These are phyloP conservation scores for Juncus effusus DNA, from an alignment of 176 grass and related monocot genomes.

Conservation along the genomic window DNA sequence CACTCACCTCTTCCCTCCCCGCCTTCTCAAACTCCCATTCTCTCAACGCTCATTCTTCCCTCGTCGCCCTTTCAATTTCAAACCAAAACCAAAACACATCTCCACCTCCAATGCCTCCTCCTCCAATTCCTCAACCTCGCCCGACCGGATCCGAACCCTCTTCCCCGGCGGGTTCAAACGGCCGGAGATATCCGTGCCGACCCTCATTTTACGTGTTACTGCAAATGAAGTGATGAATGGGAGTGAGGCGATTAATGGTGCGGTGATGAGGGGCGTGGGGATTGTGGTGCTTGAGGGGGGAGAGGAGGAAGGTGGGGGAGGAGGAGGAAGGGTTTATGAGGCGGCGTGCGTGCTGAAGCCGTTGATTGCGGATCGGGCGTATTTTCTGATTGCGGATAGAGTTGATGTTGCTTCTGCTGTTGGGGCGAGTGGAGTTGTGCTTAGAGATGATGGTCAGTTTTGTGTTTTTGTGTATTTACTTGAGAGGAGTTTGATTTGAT, in stretches of 20 bases:
- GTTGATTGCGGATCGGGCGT: slow-evolving; percentile 56
- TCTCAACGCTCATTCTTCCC: slow-evolving; percentile 14
- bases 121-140: slow-evolving; percentile 16
- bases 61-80: slow-evolving; percentile 1
- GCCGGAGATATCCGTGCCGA: slow-evolving; percentile 67
- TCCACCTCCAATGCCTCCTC: slow-evolving; percentile 23
- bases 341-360: slow-evolving; percentile 78
- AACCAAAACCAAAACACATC: neutral
- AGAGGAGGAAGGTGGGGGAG: slow-evolving; percentile 26
- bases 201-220: slow-evolving; percentile 55
- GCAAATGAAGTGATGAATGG: slow-evolving; percentile 45
- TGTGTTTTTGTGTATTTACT: neutral
- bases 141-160: slow-evolving; percentile 56
- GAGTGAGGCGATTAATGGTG: slow-evolving; percentile 37
- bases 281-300: slow-evolving; percentile 79
- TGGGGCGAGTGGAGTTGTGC: slow-evolving; percentile 82
- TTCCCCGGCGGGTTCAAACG: slow-evolving; percentile 96
- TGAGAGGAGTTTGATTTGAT: slow-evolving; percentile 13
- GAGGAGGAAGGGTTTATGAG: slow-evolving; percentile 71
- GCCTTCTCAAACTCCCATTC: slow-evolving; percentile 28
- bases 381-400: slow-evolving; percentile 80
- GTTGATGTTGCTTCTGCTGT: slow-evolving; percentile 80
- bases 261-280: slow-evolving; percentile 49
- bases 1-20: slow-evolving; percentile 33
- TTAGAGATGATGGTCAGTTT: slow-evolving; percentile 79